These are phyloP conservation scores for Phytophthora ohioensis DNA, from an alignment of 352 stramenopile genomes.

Conservation along the genomic window DNA sequence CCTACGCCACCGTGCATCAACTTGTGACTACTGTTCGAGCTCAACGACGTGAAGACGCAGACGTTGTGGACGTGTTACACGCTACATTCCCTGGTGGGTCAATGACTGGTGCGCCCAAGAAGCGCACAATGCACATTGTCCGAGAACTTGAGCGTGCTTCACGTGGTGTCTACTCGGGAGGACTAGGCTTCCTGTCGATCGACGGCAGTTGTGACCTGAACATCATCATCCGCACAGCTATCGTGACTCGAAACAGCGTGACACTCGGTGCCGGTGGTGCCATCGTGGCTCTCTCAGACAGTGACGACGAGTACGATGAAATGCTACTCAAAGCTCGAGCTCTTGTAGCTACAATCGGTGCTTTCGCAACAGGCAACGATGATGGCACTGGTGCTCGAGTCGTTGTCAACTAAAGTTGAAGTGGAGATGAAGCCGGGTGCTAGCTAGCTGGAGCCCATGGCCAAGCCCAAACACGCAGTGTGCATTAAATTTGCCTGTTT, in stretches of 20 bases:
- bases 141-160: conserved; percentile 88
- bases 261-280: conserved; percentile 95
- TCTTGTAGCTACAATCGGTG: conserved; percentile 67
- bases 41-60: conserved; percentile 50
- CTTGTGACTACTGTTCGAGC: conserved; percentile 96
- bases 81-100: conserved; percentile 97
- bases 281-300: conserved; percentile 95
- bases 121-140: conserved; percentile 97
- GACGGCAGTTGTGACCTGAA: conserved; percentile 97
- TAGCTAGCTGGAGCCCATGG: conserved; percentile 39
- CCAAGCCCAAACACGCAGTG: conserved; percentile 24
- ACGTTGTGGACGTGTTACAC: conserved; percentile 92
- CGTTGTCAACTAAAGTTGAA: conserved; percentile 24
- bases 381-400: conserved; percentile 50
- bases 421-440: not conserved
- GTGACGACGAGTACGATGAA: conserved; percentile 94
- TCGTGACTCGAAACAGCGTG: conserved; percentile 84
- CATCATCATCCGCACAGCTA: conserved; percentile 97
- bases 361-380: conserved; percentile 60
- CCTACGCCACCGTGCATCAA: conserved; percentile 97
- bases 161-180: conserved; percentile 97
- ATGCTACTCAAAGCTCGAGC: conserved; percentile 92
- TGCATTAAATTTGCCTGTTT: conserved; percentile 27
- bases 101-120: conserved; percentile 98
- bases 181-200: conserved; percentile 95